Base-by-base conservation (phyloP, 2,329 filamentous ascomycete species). In the Elsinoe perseae region DNA sequence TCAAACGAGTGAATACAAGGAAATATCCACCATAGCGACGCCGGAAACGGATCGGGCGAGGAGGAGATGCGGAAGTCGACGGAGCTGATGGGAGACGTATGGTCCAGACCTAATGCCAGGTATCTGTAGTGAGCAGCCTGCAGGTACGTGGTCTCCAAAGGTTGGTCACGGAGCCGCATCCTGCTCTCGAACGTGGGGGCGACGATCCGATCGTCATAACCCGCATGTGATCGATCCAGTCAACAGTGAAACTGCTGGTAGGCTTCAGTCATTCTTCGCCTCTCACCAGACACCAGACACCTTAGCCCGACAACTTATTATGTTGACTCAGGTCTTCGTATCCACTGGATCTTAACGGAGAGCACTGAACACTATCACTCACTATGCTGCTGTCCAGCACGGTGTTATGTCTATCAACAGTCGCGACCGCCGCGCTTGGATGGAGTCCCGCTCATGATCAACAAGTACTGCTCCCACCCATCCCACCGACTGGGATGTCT, bases 391-490 rank as follows among this genome's bases (percentile, higher is more conserved):
- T 36, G 8, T 20, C 16, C 14, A 32, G 20, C 12, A 20, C 23
- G 12, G 12, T 52, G 14, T 20, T 34, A 20, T 44, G 40, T n/a
- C 21, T 52, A 16, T 52, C 48, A 25, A 36, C 18, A 14, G 16
- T 18, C 16, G n/a, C 48, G 25, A 32, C 40, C 16, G 53, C 53
- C 36, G 53, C 28, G 20, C n/a, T 32, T 14, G 53, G 36, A 20
- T 34, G 38, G 53, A 46, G 40, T 12, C 16, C 23, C 6, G 25
- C 44, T 8, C 46, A 56, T 1, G 54, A 52, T 1, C 57, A 59
- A 54, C 48, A 60, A n/a, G 55, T 54, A 6, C 25, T 60, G n/a
- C 52, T 60, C 7, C 59, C 59, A 38, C 59, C 59, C 14, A 34
- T 30, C 4, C 36, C 53, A 3, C 12, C 14, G 25, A 14, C 14